Percentiles rank a stretch among this genome's conserved stretches.
phyloP scores from a whole-genome alignment of 768 basidiomycete genomes.

The Chlorophyllum brunneum region DNA sequence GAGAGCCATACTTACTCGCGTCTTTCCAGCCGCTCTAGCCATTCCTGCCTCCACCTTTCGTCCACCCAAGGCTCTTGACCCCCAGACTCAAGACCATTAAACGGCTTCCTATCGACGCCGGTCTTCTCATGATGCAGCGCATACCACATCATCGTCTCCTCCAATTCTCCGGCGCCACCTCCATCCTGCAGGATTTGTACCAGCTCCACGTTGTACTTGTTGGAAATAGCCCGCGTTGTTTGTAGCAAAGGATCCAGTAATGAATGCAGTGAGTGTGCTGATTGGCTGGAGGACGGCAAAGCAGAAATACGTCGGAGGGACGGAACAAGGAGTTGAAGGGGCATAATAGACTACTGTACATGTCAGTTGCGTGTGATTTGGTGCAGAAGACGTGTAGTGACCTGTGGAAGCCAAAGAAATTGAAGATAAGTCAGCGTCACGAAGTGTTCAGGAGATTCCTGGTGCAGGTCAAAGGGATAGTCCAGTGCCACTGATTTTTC shows the following conservation, averaged over 20 bases:
- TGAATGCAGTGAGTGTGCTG: slow-evolving; percentile 52
- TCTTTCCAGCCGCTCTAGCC: slow-evolving; percentile 64
- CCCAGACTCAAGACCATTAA: background rate
- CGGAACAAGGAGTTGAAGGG: slow-evolving; percentile 52
- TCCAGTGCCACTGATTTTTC: slow-evolving; percentile 55
- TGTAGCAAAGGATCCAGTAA: slow-evolving; percentile 61
- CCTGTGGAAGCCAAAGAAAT: slow-evolving; percentile 77
- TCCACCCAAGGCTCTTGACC: slow-evolving; percentile 39
- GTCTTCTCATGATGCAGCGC: slow-evolving; percentile 58
- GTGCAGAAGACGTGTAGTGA: slow-evolving; percentile 22
- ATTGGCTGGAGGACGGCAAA: slow-evolving; percentile 24
- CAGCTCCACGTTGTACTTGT: slow-evolving; percentile 67
- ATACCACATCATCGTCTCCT: slow-evolving; percentile 79
- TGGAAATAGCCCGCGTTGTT: slow-evolving; percentile 46
- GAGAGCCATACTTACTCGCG: slow-evolving; percentile 47
- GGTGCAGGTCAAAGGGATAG: slow-evolving; percentile 46
- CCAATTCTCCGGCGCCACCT: slow-evolving; percentile 58
- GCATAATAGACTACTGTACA: slow-evolving; percentile 63
- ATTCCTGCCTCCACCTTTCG: slow-evolving; percentile 48
- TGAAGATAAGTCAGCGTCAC: slow-evolving; percentile 67
- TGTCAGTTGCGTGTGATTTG: background rate
- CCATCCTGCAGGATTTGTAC: slow-evolving; percentile 54
- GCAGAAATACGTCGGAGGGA: slow-evolving; percentile 49
- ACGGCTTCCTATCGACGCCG: slow-evolving; percentile 19
- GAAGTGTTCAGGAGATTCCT: slow-evolving; percentile 52